Evolutionary conservation across 768 basidiomycete species (phyloP).

Genomic region (Tylopilus vinaceipallidus): DNA sequence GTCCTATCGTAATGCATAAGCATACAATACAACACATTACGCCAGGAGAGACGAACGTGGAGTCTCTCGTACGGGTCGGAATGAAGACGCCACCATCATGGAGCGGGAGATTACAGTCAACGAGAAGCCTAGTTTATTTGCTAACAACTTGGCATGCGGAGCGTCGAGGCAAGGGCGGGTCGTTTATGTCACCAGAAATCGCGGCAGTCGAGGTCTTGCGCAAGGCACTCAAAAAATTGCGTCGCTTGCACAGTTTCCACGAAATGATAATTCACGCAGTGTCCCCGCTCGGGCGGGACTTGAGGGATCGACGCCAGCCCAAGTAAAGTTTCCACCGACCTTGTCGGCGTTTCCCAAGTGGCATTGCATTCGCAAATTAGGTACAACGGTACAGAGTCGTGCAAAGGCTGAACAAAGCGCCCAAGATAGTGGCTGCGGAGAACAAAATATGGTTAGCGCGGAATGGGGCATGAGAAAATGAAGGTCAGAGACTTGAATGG

Average conservation of each 20-base stretch:
- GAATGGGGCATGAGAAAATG: neutral
- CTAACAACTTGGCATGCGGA: neutral
- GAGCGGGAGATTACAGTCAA: slow-evolving; percentile 1
- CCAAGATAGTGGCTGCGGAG: neutral
- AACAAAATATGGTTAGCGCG: slow-evolving; percentile 17
- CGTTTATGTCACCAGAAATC: slow-evolving; percentile 5
- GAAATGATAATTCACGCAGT: neutral
- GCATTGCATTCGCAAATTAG: slow-evolving; percentile 11
- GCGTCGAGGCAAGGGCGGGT: neutral
- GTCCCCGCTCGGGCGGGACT: neutral
- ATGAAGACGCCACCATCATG: slow-evolving; percentile 23
- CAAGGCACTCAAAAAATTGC: slow-evolving; percentile 1
- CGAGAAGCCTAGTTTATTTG: slow-evolving; percentile 5
- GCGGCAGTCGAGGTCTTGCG: neutral
- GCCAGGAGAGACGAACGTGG: slow-evolving; percentile 13
- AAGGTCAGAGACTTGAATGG: slow-evolving; percentile 80
- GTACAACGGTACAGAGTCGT: slow-evolving; percentile 18
- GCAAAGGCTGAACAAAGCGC: neutral
- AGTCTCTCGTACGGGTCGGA: slow-evolving; percentile 9
- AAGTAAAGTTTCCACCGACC: neutral
- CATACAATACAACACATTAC: slow-evolving; percentile 14
- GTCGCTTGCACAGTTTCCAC: neutral
- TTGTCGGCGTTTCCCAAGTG: neutral
- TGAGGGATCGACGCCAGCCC: neutral
- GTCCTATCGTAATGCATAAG: slow-evolving; percentile 18